A percentile compares a stretch with the other conserved stretches of the same genome.
phyloP scores from a whole-genome alignment of 108 stramenopile species.

The Mediolabrus comicus region DNA sequence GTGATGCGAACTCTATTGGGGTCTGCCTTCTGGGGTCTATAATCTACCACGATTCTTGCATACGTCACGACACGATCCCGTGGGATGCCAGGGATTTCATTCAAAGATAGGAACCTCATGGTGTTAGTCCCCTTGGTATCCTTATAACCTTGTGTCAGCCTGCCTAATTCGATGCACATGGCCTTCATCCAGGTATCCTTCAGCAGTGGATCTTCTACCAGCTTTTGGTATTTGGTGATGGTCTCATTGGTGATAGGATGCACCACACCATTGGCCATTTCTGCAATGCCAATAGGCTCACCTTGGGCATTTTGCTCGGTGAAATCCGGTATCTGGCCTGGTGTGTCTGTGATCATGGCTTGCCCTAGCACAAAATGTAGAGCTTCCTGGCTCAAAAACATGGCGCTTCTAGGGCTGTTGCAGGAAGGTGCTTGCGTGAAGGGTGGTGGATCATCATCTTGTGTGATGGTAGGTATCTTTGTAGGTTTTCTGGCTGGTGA shows the following conservation, averaged over 20 bases:
- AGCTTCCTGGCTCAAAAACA: too few relatives aligned
- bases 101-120: not conserved
- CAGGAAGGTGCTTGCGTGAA: too few relatives aligned
- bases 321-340: too few relatives aligned
- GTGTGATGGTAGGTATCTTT: too few relatives aligned
- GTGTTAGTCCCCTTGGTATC: not conserved
- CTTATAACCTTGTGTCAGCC: not conserved
- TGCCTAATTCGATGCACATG: not conserved
- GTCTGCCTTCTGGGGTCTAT: not conserved
- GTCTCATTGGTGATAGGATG: not conserved
- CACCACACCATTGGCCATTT: too few relatives aligned
- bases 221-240: not conserved
- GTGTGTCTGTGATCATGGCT: not conserved
- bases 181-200: not conserved
- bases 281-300: too few relatives aligned
- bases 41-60: not conserved
- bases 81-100: constrained; percentile 5
- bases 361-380: too few relatives aligned
- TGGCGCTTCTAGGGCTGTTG: too few relatives aligned
- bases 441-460: too few relatives aligned
- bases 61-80: constrained; percentile 4
- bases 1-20: constrained; percentile 4
- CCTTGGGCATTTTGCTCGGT: too few relatives aligned
- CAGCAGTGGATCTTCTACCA: not conserved
- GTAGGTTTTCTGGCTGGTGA: too few relatives aligned